phyloP scores from a whole-genome alignment of 176 grass and related monocot species.

The Paspalum vaginatum region DNA sequence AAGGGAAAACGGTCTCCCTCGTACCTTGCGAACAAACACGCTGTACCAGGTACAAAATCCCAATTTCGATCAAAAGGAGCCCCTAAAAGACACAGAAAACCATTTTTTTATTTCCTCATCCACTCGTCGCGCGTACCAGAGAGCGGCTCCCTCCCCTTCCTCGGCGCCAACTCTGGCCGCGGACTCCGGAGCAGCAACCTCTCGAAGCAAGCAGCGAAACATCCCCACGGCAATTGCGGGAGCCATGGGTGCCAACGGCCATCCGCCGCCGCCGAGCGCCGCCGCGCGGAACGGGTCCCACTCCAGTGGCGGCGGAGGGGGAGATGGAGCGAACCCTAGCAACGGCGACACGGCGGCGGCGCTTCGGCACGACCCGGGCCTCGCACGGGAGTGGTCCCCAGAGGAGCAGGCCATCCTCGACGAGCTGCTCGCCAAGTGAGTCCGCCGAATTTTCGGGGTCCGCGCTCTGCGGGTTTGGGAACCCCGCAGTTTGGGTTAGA shows the following conservation, averaged over 20 bases:
- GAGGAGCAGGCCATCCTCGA: constrained; percentile 84
- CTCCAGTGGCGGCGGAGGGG: constrained; percentile 43
- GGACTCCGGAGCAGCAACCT: constrained; percentile 24
- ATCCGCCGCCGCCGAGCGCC: constrained; percentile 56
- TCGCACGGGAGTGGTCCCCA: constrained; percentile 75
- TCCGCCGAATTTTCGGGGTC: constrained; percentile 14
- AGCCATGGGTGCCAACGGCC: constrained; percentile 74
- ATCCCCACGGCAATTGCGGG: constrained; percentile 36
- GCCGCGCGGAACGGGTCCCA: constrained; percentile 50
- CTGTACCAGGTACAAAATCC: background rate
- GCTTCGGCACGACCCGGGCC: constrained; percentile 78
- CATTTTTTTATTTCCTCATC: constrained; percentile 38
- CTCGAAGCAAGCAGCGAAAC: constrained; percentile 23
- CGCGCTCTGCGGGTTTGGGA: constrained; percentile 21
- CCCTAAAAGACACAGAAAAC: constrained; percentile 27
- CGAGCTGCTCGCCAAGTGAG: constrained; percentile 75
- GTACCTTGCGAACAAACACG: constrained; percentile 20
- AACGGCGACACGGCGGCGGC: constrained; percentile 47
- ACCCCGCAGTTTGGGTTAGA: constrained; percentile 11
- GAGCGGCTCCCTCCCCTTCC: constrained; percentile 29
- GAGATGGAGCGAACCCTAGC: constrained; percentile 76
- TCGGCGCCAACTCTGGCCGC: background rate
- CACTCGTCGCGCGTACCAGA: constrained; percentile 39
- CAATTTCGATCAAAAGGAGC: constrained; percentile 36
- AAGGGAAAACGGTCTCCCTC: background rate